These are phyloP conservation scores for Colletotrichum lentis DNA, from an alignment of 2,329 filamentous ascomycete species.

Conservation along the genomic window DNA sequence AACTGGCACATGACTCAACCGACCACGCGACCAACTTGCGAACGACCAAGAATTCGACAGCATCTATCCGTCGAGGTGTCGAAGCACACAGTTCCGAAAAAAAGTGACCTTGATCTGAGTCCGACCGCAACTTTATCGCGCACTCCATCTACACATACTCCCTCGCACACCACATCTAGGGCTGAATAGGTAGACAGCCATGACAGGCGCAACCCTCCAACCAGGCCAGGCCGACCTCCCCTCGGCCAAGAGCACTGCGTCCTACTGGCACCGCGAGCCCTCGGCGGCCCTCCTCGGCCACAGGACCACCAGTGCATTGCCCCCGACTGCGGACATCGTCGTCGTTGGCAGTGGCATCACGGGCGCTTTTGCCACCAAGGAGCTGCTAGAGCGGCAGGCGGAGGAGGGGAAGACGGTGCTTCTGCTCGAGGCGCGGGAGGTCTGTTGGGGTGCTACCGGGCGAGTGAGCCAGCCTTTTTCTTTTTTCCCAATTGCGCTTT, in stretches of 20 bases:
- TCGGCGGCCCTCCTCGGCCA: slow-evolving; percentile 72
- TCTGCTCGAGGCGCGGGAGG: slow-evolving; percentile 80
- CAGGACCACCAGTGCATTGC: slow-evolving; percentile 70
- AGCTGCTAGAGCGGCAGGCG: slow-evolving; percentile 58
- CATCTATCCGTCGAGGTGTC: not conserved
- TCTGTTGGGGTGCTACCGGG: slow-evolving; percentile 85
- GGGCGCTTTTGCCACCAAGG: slow-evolving; percentile 74
- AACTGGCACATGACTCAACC: slow-evolving; percentile 12
- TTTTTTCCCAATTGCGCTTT: not conserved
- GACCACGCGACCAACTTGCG: slow-evolving; percentile 11
- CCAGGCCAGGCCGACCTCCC: slow-evolving; percentile 64
- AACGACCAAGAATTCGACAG: not conserved
- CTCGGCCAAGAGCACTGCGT: slow-evolving; percentile 65
- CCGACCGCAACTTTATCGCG: not conserved
- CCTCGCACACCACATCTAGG: not conserved
- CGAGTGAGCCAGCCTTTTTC: slow-evolving; percentile 60
- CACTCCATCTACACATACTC: not conserved
- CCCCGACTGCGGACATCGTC: slow-evolving; percentile 70
- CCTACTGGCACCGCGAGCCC: slow-evolving; percentile 79
- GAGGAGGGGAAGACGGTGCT: slow-evolving; percentile 63
- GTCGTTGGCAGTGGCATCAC: slow-evolving; percentile 81
- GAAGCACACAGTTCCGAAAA: not conserved
- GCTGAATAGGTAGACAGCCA: slow-evolving; percentile 36
- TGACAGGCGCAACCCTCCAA: slow-evolving; percentile 46
- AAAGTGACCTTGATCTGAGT: too few species aligned